These are phyloP conservation scores for Trypanosoma avium DNA, from an alignment of 208 protist species.

Conservation along the genomic window DNA sequence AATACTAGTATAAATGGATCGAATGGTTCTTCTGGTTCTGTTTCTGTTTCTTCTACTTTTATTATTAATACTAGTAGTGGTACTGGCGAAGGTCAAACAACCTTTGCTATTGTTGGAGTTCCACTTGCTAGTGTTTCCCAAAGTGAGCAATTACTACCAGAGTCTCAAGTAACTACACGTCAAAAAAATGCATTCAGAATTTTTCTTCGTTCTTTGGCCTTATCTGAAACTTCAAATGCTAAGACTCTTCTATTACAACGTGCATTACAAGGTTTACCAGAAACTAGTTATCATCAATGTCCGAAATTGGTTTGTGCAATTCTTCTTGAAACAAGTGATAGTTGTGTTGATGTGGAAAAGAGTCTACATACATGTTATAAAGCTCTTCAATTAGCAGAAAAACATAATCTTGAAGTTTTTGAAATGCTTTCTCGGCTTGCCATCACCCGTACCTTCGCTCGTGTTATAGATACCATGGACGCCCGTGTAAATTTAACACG, in stretches of 20 bases:
- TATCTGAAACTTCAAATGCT: slow-evolving; percentile 38
- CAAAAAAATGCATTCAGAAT: slow-evolving; percentile 16
- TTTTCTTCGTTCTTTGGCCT: slow-evolving; percentile 33
- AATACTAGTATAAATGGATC: no score
- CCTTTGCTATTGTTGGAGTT: slow-evolving; percentile 30
- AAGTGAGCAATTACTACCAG: slow-evolving; percentile 19
- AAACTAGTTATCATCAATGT: slow-evolving; percentile 29
- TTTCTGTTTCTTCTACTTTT: neutral
- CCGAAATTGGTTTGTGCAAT: slow-evolving; percentile 46
- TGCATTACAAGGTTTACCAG: slow-evolving; percentile 26
- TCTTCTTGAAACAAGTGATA: slow-evolving; percentile 46
- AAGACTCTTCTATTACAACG: slow-evolving; percentile 48
- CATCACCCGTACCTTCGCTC: slow-evolving; percentile 49
- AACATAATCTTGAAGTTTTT: slow-evolving; percentile 26
- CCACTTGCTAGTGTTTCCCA: slow-evolving; percentile 23
- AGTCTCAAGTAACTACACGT: slow-evolving; percentile 4
- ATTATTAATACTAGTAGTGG: neutral
- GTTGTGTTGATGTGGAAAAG: slow-evolving; percentile 45
- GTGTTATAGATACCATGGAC: slow-evolving; percentile 49
- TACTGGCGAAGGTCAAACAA: neutral
- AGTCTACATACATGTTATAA: slow-evolving; percentile 42
- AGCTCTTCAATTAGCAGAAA: slow-evolving; percentile 37
- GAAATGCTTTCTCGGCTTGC: slow-evolving; percentile 49
- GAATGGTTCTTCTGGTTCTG: neutral
- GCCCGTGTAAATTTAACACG: slow-evolving; percentile 36